These are phyloP conservation scores for Maudiozyma saulgeensis DNA, from an alignment of 805 yeast genomes.

Conservation along the genomic window DNA sequence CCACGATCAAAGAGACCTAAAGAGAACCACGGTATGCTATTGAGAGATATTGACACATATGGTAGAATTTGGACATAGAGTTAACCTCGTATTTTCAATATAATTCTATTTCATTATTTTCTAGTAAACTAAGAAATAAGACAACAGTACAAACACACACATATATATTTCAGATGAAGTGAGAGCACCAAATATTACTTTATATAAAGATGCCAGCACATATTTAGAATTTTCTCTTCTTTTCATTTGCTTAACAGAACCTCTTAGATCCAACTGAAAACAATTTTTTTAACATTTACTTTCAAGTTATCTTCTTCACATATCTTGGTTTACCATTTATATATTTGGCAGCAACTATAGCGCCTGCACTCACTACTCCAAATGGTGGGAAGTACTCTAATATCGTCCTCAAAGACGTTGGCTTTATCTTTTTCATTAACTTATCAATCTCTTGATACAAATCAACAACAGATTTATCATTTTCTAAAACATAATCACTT, in stretches of 20 bases:
- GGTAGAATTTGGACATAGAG: background rate
- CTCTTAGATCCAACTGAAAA: too few species aligned
- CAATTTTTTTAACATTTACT: too few species aligned
- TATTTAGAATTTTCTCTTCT: too few species aligned
- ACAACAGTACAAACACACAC: too few species aligned
- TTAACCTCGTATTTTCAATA: too few species aligned
- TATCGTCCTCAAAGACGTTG: conserved; percentile 26
- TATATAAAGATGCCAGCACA: too few species aligned
- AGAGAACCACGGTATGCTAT: background rate
- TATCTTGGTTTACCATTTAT: conserved; percentile 2
- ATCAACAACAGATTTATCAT: conserved; percentile 39
- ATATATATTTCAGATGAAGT: too few species aligned
- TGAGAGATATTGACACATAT: background rate
- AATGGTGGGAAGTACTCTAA: conserved; percentile 36
- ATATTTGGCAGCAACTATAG: conserved; percentile 19
- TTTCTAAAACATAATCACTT: conserved; percentile 63
- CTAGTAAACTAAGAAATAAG: too few species aligned
- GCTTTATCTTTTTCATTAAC: conserved; percentile 32
- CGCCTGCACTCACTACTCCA: conserved; percentile 28
- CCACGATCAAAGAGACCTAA: background rate
- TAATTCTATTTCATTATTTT: too few species aligned
- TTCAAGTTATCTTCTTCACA: background rate
- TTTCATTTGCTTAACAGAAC: too few species aligned
- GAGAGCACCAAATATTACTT: too few species aligned
- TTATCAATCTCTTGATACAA: conserved; percentile 37